phyloP scores from a whole-genome alignment of 441 rosid genomes.

The Macaranga tanarius region DNA sequence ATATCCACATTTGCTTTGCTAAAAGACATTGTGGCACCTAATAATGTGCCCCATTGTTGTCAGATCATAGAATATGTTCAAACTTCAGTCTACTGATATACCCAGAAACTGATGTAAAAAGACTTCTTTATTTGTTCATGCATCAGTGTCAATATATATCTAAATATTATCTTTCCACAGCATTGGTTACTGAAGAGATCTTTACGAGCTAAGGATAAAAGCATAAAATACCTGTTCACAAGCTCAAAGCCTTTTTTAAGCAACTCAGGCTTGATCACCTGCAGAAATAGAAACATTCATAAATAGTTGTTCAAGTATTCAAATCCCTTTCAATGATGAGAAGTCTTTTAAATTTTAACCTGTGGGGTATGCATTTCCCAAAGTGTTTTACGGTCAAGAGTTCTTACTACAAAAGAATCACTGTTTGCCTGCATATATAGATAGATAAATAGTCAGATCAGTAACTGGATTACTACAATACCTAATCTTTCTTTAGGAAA shows the following conservation, averaged over 20 bases:
- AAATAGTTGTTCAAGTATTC: slow-evolving; percentile 8
- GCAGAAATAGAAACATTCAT: slow-evolving; percentile 14
- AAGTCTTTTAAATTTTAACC: slow-evolving; percentile 39
- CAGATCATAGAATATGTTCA: background rate
- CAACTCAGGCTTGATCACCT: slow-evolving; percentile 82
- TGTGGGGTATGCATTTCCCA: slow-evolving; percentile 99
- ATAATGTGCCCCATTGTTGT: background rate
- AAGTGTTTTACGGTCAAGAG: slow-evolving; percentile 84
- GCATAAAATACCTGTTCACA: slow-evolving; percentile 62
- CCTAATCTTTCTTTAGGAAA: background rate
- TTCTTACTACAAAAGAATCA: slow-evolving; percentile 73
- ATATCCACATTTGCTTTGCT: background rate
- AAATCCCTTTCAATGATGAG: background rate
- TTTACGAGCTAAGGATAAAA: background rate
- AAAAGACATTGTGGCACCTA: background rate
- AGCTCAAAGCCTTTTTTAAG: slow-evolving; percentile 84
- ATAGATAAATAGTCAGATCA: slow-evolving; percentile 6
- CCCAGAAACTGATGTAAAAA: background rate
- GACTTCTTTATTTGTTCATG: background rate
- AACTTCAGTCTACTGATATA: background rate
- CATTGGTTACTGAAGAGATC: background rate
- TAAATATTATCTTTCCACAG: background rate
- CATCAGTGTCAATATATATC: background rate
- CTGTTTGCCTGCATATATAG: slow-evolving; percentile 53
- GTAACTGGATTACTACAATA: background rate